Base-by-base conservation (phyloP, 441 rosid species). In the Populus hybrid region DNA sequence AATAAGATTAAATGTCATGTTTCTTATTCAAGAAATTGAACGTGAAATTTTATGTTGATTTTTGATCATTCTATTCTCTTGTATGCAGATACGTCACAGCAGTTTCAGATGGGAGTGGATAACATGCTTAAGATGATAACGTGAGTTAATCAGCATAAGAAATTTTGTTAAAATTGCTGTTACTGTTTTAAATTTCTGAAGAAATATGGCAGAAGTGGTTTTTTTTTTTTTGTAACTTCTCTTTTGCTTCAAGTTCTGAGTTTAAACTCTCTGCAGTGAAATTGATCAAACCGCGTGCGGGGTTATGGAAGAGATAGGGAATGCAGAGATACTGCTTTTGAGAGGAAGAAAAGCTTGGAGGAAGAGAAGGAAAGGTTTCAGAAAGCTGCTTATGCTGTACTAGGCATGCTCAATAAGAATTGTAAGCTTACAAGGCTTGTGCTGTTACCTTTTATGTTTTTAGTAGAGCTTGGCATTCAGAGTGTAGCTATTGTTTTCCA, bases 101-200 rank as follows among this genome's bases (percentile, higher is more conserved):
- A 89, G 82, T 91, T 86, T 72, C 92, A 94, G 86, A 80, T 76
- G 84, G 92, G 86, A 67, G 89, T 94, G 97, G 95, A 77, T 80
- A 89, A 82, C 78, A 91, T 92, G 97, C 94, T 95, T 74, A 94
- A 92, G 89, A 83, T 89, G 94, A 91, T 83, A 67, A 84, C 38
- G 97, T 91, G 83, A 84, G 95, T 83, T 69, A 67, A 46, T 16
- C 19, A 42, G 50, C n/a, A 53, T 53, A 53, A 53, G 61, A 53
- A 18, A 6, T 50, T 16, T 2, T 23, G 50, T 57, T 24, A 4
- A 34, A 32, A 42, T 9, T 66, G 11, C 34, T 61, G 28, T 2
- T 6, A 14, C 2, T 66, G 26, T 19, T 5, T 11, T 66, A 1
- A 40, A 9, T 34, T 19, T 14, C 9, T 42, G 50, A 11, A 59